Evolutionary conservation across 225 moss, liverwort and hornwort genomes (phyloP).

Genomic region (Sphagnum tenellum): DNA sequence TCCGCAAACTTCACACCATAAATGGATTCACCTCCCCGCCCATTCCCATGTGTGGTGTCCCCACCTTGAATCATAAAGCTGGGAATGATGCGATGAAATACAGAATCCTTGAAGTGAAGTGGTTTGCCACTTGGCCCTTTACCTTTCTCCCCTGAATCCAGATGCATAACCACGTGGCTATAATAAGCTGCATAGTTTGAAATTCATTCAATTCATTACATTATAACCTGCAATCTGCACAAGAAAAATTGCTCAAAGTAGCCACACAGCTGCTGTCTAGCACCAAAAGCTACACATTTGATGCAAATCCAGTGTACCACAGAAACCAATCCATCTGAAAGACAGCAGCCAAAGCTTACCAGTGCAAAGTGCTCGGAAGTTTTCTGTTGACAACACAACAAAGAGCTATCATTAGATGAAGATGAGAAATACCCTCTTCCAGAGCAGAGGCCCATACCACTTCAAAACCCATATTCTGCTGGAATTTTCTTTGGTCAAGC

Average conservation of each 20-base stretch:
- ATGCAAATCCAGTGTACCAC: neutral
- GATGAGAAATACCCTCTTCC: neutral
- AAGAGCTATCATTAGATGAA: neutral
- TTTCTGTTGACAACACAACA: constrained; percentile 16
- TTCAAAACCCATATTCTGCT: too few species aligned
- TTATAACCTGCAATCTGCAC: too few species aligned
- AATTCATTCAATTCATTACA: too few species aligned
- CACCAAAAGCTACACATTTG: too few species aligned
- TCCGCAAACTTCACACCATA: constrained; percentile 85
- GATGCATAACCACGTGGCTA: neutral
- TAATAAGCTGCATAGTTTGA: too few species aligned
- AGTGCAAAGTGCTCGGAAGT: constrained; percentile 62
- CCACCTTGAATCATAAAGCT: constrained; percentile 98
- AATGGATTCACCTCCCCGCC: constrained; percentile 86
- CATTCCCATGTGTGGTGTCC: constrained; percentile 81
- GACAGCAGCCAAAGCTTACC: constrained; percentile 9
- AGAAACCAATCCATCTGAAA: neutral
- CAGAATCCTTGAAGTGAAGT: constrained; percentile 73
- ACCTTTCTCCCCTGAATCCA: constrained; percentile 54
- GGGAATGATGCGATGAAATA: constrained; percentile 89
- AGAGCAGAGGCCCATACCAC: too few species aligned
- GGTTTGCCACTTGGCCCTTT: constrained; percentile 51
- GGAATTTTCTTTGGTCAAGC: too few species aligned
- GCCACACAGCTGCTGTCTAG: too few species aligned
- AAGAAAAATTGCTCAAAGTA: too few species aligned